Base-by-base conservation (phyloP, 106 monocot species). In the Ottelia alismoides region DNA sequence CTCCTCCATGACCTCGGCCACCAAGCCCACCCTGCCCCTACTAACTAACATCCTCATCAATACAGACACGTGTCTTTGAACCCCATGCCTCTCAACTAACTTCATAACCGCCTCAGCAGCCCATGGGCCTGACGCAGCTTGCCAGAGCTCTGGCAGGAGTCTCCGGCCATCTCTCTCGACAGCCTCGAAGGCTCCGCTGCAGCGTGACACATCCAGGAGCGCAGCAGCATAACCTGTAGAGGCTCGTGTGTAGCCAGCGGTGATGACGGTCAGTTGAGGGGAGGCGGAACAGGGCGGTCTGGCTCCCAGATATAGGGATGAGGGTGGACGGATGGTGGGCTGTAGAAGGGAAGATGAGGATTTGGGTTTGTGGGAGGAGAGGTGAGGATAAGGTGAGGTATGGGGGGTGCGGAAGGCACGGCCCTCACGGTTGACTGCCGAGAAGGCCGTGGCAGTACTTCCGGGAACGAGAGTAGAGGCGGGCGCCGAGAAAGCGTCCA, bases 201-300 rank as follows among this genome's bases (percentile, higher is more conserved):
- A 58, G 25, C 45, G 23, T 27, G 68, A 51, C 30, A 57, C 63
- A 52, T 81, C 81, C 10, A 76, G 68, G 30, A 81, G 76, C 11
- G 76, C 76, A 4, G 71, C 81, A 17, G 81, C 76, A 52, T 81
- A 81, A 28, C 81, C 81, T 55, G 76, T 69, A 19, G 76, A 67
- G 24, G 81, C 24, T 63, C 30, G 61, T 63, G 62, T 46, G 27
- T 17, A 10, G 12, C 2, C 1, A 17, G 51, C 3, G 52, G 27
- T 1, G 25, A 21, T 7, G 48, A 11, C 2, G 22, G 20, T 22
- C 11, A 18, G 53, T 5, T 23, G 52, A 10, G 18, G 53, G 29
- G 31, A 2, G 21, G 9, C 4, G 66, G 11, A 21, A 1, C 16
- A 31, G 11, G 21, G n/a, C n/a, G n/a, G n/a, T n/a, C n/a, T n/a